Evolutionary conservation across 768 basidiomycete species (phyloP).

Genomic region (Hysterangium stoloniferum): DNA sequence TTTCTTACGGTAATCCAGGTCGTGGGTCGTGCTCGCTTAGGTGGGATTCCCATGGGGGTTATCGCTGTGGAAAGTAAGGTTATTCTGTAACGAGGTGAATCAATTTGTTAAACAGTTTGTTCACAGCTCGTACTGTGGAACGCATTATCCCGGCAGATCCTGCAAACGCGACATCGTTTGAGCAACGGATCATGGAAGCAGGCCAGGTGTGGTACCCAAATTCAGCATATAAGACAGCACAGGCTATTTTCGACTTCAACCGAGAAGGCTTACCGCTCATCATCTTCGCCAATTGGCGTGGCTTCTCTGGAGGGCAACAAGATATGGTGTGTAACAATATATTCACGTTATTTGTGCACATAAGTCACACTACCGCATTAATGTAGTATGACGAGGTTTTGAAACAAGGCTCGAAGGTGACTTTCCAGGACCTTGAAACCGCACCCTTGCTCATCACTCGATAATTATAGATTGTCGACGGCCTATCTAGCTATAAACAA

Average conservation of each 20-base stretch:
- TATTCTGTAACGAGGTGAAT: not conserved
- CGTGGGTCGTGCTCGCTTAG: constrained; percentile 90
- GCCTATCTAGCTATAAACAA: constrained; percentile 92
- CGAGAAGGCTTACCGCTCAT: constrained; percentile 94
- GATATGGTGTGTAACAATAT: constrained; percentile 59
- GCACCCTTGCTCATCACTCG: constrained; percentile 2
- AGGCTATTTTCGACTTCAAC: constrained; percentile 98
- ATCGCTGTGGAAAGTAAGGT: constrained; percentile 82
- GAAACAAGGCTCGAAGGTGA: constrained; percentile 84
- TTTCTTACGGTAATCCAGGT: constrained; percentile 25
- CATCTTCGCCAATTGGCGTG: constrained; percentile 99
- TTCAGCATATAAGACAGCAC: constrained; percentile 98
- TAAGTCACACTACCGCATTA: not conserved
- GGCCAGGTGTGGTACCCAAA: constrained; percentile 99
- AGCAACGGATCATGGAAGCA: constrained; percentile 98
- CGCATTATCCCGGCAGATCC: constrained; percentile 96
- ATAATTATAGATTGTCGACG: constrained; percentile 76
- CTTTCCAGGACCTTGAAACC: not conserved
- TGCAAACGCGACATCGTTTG: constrained; percentile 92
- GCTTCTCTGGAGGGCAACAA: constrained; percentile 98
- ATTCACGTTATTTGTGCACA: not conserved
- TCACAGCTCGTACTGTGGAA: constrained; percentile 77
- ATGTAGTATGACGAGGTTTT: constrained; percentile 83
- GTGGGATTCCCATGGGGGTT: constrained; percentile 95
- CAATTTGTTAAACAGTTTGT: not conserved